phyloP scores from a whole-genome alignment of 2,329 filamentous ascomycete genomes.

The Diaporthe australafricana region DNA sequence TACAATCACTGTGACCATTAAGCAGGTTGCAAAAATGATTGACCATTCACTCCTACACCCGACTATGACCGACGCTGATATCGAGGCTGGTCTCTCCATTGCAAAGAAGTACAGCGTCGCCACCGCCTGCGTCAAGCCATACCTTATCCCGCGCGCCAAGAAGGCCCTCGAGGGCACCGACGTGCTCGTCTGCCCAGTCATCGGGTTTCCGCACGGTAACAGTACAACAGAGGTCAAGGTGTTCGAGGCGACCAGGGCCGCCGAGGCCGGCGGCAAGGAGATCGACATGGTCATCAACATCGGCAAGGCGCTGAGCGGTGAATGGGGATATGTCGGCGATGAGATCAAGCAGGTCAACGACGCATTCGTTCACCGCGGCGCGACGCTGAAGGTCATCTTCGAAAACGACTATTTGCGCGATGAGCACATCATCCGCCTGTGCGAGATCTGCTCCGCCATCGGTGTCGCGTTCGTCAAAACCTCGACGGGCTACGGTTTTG shows the following conservation, averaged over 20 bases:
- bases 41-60: slow-evolving; percentile 73
- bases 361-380: slow-evolving; percentile 49
- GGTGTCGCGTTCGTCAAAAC: slow-evolving; percentile 71
- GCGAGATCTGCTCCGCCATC: slow-evolving; percentile 63
- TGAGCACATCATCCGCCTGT: slow-evolving; percentile 62
- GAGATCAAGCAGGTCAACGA: slow-evolving; percentile 64
- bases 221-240: slow-evolving; percentile 66
- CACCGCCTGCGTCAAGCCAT: slow-evolving; percentile 70
- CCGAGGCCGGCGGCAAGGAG: slow-evolving; percentile 60
- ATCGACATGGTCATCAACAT: slow-evolving; percentile 73
- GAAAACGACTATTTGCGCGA: slow-evolving; percentile 68
- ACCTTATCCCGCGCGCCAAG: slow-evolving; percentile 58
- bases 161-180: slow-evolving; percentile 59
- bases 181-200: slow-evolving; percentile 67
- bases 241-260: slow-evolving; percentile 61
- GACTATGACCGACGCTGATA: slow-evolving; percentile 68
- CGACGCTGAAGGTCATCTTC: slow-evolving; percentile 66
- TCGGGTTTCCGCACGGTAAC: slow-evolving; percentile 72
- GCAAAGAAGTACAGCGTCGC: slow-evolving; percentile 61
- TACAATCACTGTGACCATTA: slow-evolving; percentile 55
- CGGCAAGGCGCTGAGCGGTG: slow-evolving; percentile 65
- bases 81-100: slow-evolving; percentile 60
- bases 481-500: slow-evolving; percentile 70
- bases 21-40: slow-evolving; percentile 64
- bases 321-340: slow-evolving; percentile 66